Conservation (phyloP, 345 rosid genomes). For the Citrus maxima region DNA sequence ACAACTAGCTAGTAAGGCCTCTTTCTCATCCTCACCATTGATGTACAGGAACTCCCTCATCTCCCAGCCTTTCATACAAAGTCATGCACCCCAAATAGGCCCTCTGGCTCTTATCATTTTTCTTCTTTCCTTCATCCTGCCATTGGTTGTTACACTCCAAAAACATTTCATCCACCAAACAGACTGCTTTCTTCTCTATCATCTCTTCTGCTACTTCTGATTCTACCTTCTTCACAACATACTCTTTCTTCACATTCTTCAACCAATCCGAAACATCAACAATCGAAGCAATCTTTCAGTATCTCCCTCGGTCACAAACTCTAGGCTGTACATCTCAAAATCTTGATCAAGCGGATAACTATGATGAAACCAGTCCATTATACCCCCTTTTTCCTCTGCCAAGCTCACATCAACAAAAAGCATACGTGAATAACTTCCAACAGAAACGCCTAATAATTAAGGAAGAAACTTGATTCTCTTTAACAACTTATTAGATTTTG, state of each 20-base stretch:
- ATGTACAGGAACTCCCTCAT: slow-evolving; percentile 80
- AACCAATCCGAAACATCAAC: slow-evolving; percentile 39
- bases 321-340: slow-evolving; percentile 69
- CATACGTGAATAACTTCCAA: slow-evolving; percentile 54
- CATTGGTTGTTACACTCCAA: slow-evolving; percentile 70
- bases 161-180: slow-evolving; percentile 75
- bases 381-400: slow-evolving; percentile 42
- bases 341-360: slow-evolving; percentile 59
- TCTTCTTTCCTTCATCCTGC: slow-evolving; percentile 27
- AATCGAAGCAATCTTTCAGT: not conserved
- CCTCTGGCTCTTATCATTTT: slow-evolving; percentile 31
- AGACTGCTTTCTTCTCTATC: slow-evolving; percentile 52
- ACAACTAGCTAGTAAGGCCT: not conserved
- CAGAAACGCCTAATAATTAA: slow-evolving; percentile 57
- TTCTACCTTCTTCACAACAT: slow-evolving; percentile 85
- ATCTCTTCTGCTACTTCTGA: slow-evolving; percentile 75
- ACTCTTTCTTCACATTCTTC: slow-evolving; percentile 63
- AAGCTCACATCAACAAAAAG: slow-evolving; percentile 66
- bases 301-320: slow-evolving; percentile 33
- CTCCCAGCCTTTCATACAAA: slow-evolving; percentile 67
- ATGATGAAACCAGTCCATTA: slow-evolving; percentile 55
- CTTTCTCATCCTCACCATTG: slow-evolving; percentile 63
- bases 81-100: slow-evolving; percentile 91
- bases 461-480: slow-evolving; percentile 65
- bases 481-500: slow-evolving; percentile 49